A percentile compares a stretch with the other conserved stretches of the same genome.
phyloP scores from a whole-genome alignment of 805 yeast species.

The Pachysolen tannophilus region DNA sequence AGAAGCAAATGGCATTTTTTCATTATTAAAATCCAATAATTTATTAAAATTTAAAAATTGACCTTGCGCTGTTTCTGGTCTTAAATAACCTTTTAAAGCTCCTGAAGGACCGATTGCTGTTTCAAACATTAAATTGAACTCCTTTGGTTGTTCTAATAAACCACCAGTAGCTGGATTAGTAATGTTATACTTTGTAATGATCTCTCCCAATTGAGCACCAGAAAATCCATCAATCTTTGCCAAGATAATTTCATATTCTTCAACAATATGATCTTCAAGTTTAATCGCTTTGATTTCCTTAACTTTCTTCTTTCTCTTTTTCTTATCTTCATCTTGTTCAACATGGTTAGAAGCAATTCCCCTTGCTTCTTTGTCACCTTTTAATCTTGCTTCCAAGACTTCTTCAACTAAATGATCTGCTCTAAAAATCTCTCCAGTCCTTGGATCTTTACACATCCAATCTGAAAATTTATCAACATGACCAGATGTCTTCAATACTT shows the following conservation, averaged over 20 bases:
- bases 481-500: conserved; percentile 96
- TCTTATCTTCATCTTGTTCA: conserved; percentile 63
- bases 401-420: conserved; percentile 98
- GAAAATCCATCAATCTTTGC: conserved; percentile 95
- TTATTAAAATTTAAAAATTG: conserved; percentile 94
- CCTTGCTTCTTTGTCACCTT: conserved; percentile 96
- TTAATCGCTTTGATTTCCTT: conserved; percentile 87
- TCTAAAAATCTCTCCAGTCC: conserved; percentile 96
- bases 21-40: conserved; percentile 88
- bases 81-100: conserved; percentile 84
- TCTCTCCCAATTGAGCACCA: conserved; percentile 85
- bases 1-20: conserved; percentile 98
- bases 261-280: conserved; percentile 71
- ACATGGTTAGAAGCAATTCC: conserved; percentile 64
- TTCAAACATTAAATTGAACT: conserved; percentile 97
- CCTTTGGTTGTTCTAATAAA: conserved; percentile 80
- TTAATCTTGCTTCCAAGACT: conserved; percentile 90
- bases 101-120: conserved; percentile 99
- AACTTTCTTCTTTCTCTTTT: conserved; percentile 92
- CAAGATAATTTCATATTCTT: conserved; percentile 77
- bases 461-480: conserved; percentile 99
- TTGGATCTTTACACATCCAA: conserved; percentile 96
- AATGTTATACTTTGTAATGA: conserved; percentile 76
- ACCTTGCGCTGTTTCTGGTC: conserved; percentile 99
- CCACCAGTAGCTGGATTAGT: conserved; percentile 90